Conservation (phyloP, 164 flowering plant species). For the Nelumbo lutea region DNA sequence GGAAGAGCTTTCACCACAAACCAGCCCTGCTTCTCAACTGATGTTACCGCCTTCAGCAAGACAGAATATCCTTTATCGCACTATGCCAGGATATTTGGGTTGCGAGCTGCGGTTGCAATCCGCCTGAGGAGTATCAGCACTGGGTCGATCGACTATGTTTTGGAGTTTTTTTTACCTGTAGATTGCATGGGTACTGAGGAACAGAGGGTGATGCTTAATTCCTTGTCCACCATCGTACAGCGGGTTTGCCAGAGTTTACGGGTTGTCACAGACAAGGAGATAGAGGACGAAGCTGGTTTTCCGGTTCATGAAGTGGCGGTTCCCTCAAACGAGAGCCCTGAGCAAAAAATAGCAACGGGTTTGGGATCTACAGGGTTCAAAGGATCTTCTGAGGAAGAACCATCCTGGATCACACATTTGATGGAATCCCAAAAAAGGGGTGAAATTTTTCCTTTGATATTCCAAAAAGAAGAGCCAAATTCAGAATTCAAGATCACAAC, state of each 20-base stretch:
- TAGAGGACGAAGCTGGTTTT: constrained; percentile 32
- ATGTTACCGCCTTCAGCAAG: constrained; percentile 49
- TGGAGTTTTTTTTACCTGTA: constrained; percentile 47
- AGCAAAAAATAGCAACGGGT: constrained; percentile 13
- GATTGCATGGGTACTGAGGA: constrained; percentile 24
- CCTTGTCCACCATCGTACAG: constrained; percentile 44
- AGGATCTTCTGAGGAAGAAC: constrained; percentile 22
- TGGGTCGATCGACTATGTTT: constrained; percentile 49
- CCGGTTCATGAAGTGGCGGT: constrained; percentile 20
- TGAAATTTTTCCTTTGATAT: constrained; percentile 19
- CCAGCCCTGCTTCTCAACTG: constrained; percentile 67
- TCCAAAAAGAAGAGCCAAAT: constrained; percentile 21
- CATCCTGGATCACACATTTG: constrained; percentile 20
- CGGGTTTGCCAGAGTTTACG: constrained; percentile 43
- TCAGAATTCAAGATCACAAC: constrained; percentile 26
- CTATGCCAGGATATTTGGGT: constrained; percentile 62
- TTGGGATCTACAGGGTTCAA: constrained; percentile 9
- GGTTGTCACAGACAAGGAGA: constrained; percentile 52
- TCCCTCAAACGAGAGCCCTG: constrained; percentile 24
- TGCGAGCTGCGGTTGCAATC: constrained; percentile 67
- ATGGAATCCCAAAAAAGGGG: constrained; percentile 24
- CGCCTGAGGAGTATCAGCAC: constrained; percentile 50
- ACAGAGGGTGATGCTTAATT: constrained; percentile 35
- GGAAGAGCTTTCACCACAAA: constrained; percentile 72
- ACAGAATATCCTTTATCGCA: constrained; percentile 79